phyloP scores from a whole-genome alignment of 2,329 filamentous ascomycete species.

The Penicillium fuscoglaucum region DNA sequence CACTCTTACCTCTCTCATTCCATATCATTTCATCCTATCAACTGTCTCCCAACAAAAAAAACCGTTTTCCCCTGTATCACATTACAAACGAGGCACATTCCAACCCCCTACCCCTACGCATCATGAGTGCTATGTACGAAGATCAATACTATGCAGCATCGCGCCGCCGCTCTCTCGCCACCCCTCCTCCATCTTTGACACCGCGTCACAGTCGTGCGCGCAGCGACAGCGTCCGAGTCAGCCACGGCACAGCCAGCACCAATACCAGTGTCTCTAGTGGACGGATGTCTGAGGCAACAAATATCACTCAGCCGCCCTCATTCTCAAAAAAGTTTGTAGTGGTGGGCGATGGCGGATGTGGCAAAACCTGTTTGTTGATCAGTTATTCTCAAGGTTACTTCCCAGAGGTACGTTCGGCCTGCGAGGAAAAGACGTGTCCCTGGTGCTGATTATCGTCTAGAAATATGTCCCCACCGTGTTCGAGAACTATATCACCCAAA shows the following conservation, averaged over 20 bases:
- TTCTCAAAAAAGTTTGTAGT: slow-evolving; percentile 99
- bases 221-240: slow-evolving; percentile 65
- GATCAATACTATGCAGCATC: slow-evolving; percentile 56
- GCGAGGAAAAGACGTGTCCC: not conserved
- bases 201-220: slow-evolving; percentile 51
- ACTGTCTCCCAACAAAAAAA: not conserved
- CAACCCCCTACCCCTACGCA: slow-evolving; percentile 22
- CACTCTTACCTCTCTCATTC: slow-evolving; percentile 3
- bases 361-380: slow-evolving; percentile 97
- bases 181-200: slow-evolving; percentile 42
- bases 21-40: slow-evolving; percentile 1
- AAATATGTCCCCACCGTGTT: slow-evolving; percentile 99
- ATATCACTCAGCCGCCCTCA: slow-evolving; percentile 83
- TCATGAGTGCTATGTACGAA: slow-evolving; percentile 40
- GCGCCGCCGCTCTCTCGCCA: slow-evolving; percentile 56
- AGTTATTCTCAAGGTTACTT: slow-evolving; percentile 99
- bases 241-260: slow-evolving; percentile 88
- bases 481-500: slow-evolving; percentile 99
- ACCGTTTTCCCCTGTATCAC: not conserved
- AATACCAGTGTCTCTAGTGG: slow-evolving; percentile 71
- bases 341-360: slow-evolving; percentile 95
- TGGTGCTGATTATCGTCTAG: slow-evolving; percentile 49
- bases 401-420: slow-evolving; percentile 71
- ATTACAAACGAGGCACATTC: slow-evolving; percentile 18
- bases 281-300: slow-evolving; percentile 75